Conservation (phyloP, 176 grass and related monocot genomes). For the Hordeum vulgare region MorexV3_pseudomolecules_assembly NC_058522.1:152343477-152343976, state of each 20-base stretch:
- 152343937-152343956: constrained; percentile 55
- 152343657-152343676: too few relatives aligned
- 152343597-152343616: constrained; percentile 66
- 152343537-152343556: constrained; percentile 71
- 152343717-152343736: not conserved
- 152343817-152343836: not conserved
- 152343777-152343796: not conserved
- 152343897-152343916: constrained; percentile 60
- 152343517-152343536: constrained; percentile 80
- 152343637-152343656: not conserved
- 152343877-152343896: constrained; percentile 70
- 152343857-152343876: constrained; percentile 56
- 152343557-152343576: constrained; percentile 66
- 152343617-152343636: constrained; percentile 43
- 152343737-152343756: not conserved
- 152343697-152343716: not conserved
- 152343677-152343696: not conserved
- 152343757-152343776: not conserved
- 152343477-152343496: constrained; percentile 62
- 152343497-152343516: constrained; percentile 74
- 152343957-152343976: constrained; percentile 64
- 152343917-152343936: constrained; percentile 52
- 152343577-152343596: constrained; percentile 73
- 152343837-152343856: not conserved
- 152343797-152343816: not conserved